phyloP scores from a whole-genome alignment of 345 rosid species.

The Fremontodendron californicum region DNA sequence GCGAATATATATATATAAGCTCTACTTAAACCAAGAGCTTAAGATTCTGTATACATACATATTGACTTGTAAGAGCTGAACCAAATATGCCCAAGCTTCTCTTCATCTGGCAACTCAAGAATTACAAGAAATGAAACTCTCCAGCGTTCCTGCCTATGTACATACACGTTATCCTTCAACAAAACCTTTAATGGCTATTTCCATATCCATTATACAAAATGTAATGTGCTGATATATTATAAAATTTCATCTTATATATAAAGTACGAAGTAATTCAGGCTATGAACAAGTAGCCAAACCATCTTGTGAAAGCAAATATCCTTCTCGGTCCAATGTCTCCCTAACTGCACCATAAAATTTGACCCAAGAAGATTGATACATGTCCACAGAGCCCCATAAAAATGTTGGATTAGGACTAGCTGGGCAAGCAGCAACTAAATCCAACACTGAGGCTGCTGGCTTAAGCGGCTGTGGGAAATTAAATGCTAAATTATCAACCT shows the following conservation, averaged over 20 bases:
- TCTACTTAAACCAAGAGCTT: neutral
- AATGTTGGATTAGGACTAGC: constrained; percentile 87
- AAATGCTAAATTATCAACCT: constrained; percentile 87
- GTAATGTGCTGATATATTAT: constrained; percentile 5
- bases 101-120: constrained; percentile 5
- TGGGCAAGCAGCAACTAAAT: constrained; percentile 76
- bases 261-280: constrained; percentile 18
- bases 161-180: constrained; percentile 17
- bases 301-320: constrained; percentile 37
- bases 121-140: constrained; percentile 10
- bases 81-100: constrained; percentile 15
- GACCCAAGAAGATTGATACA: constrained; percentile 66
- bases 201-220: constrained; percentile 10
- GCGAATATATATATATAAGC: neutral
- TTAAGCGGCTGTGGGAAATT: constrained; percentile 73
- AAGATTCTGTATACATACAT: constrained; percentile 20
- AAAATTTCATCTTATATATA: constrained; percentile 21
- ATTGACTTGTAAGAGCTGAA: neutral
- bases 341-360: constrained; percentile 61
- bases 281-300: constrained; percentile 58
- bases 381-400: constrained; percentile 55
- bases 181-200: constrained; percentile 19
- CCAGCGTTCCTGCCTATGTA: constrained; percentile 26
- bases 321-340: constrained; percentile 51
- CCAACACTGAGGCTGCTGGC: constrained; percentile 72